These are phyloP conservation scores for Venturia carpophila DNA, from an alignment of 2,329 filamentous ascomycete genomes.

Conservation along the genomic window DNA sequence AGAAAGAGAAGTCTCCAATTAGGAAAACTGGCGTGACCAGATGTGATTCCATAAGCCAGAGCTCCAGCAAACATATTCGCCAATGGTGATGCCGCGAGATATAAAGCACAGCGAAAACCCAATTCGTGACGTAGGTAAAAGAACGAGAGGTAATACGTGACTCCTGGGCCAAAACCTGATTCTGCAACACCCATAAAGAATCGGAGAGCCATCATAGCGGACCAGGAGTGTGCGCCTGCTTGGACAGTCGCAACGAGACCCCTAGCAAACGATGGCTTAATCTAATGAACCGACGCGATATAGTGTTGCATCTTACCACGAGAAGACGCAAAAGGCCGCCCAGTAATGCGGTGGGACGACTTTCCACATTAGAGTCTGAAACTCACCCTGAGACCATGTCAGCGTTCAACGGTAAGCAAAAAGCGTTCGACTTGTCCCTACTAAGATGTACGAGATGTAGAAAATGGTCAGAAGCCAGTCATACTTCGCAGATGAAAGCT, in stretches of 20 bases:
- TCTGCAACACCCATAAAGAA: conserved; percentile 48
- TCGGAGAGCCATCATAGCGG: conserved; percentile 56
- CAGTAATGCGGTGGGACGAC: conserved; percentile 27
- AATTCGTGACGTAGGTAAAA: conserved; percentile 63
- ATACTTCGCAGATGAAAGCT: conserved; percentile 48
- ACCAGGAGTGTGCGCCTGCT: conserved; percentile 36
- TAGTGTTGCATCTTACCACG: conserved; percentile 39
- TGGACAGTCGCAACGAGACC: conserved; percentile 71
- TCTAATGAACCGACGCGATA: conserved; percentile 56
- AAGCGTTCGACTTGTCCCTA: neutral
- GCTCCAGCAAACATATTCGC: conserved; percentile 64
- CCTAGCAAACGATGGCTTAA: conserved; percentile 64
- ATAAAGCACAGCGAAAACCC: conserved; percentile 76
- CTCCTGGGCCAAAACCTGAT: conserved; percentile 51
- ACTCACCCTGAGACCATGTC: conserved; percentile 42
- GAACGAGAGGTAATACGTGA: conserved; percentile 56
- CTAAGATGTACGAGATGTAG: conserved; percentile 54
- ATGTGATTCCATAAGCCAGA: conserved; percentile 71
- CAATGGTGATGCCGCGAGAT: conserved; percentile 65
- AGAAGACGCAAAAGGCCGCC: conserved; percentile 30
- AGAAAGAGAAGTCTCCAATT: conserved; percentile 83
- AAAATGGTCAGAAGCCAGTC: conserved; percentile 56
- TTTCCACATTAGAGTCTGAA: conserved; percentile 53
- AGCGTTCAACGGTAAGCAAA: neutral
- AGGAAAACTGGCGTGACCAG: conserved; percentile 59